Evolutionary conservation across 164 flowering plant species (phyloP), one percentile per base, ranked within the genome.

Genomic region (Tinospora cordifolia): DNA sequence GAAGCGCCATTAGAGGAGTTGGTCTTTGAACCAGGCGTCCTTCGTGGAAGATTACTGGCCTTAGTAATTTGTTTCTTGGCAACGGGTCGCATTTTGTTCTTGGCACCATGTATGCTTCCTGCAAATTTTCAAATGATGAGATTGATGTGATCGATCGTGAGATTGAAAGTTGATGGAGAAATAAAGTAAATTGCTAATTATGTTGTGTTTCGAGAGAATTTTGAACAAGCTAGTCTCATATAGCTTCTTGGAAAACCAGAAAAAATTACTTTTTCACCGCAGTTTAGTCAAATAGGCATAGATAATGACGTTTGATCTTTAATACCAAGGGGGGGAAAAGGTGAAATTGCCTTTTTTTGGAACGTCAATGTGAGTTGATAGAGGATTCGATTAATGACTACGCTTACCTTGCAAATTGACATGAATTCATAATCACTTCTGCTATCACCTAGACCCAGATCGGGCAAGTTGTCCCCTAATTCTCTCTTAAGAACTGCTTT

Each of bases 31-130:
- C 90, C 0, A 87, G 63, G 0, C 94, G 79, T 0, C 94, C 94
- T 24, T 89, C 94, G 69, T 89, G 94, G 38, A 89, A 84, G n/a
- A 89, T 83, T 1, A 87, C 67, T 0, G 89, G 87, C 72, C 87
- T 81, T 62, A 84, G 72, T 13, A 90, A 91, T 79, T 84, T 87
- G 83, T 83, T 85, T 63, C 87, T 77, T 62, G 90, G 85, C 13
- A 88, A 69, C 7, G 92, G 86, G 51, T 84, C 86, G 38, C 84
- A 74, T 68, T 82, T 85, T 14, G 84, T 83, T 63, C 75, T 73
- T n/a, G 92, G 92, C 58, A 90, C 91, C 83, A 87, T 81, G 83
- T 76, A 87, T 4, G 81, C 93, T 79, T 90, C 96, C 96, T 90
- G 90, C 81, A 81, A 39, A 7, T 17, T 57, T 3, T 13, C 7